phyloP scores from a whole-genome alignment of 345 rosid genomes.

The Combretum micranthum region DNA sequence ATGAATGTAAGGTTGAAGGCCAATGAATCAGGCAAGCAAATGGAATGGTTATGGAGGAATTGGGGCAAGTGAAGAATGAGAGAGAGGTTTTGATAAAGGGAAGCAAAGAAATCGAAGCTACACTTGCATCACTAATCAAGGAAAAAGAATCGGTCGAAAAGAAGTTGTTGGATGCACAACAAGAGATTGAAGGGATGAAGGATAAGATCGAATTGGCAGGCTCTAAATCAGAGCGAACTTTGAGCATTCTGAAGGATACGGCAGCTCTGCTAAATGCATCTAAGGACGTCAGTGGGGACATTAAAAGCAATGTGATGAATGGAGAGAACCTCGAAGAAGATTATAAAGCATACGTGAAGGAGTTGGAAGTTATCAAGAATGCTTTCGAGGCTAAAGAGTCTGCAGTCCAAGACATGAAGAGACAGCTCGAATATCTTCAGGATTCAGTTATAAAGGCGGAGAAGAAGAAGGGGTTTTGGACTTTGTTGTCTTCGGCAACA shows the following conservation, averaged over 20 bases:
- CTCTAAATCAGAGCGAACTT: slow-evolving; percentile 25
- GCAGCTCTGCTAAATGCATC: slow-evolving; percentile 32
- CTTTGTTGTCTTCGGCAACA: slow-evolving; percentile 54
- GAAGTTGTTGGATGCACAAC: slow-evolving; percentile 32
- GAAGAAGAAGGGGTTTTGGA: slow-evolving; percentile 56
- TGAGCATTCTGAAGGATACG: slow-evolving; percentile 45
- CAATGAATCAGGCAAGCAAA: slow-evolving; percentile 33
- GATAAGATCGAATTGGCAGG: slow-evolving; percentile 29
- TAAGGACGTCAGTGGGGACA: slow-evolving; percentile 10
- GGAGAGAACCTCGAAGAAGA: slow-evolving; percentile 30
- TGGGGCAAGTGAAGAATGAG: slow-evolving; percentile 23
- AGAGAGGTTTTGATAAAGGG: slow-evolving; percentile 18
- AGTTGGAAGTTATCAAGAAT: slow-evolving; percentile 44
- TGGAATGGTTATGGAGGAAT: slow-evolving; percentile 25
- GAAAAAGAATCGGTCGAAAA: slow-evolving; percentile 38
- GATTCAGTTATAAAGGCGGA: slow-evolving; percentile 40
- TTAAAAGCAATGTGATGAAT: slow-evolving; percentile 5
- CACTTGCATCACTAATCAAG: slow-evolving; percentile 17
- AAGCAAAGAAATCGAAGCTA: slow-evolving; percentile 28
- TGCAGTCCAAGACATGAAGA: slow-evolving; percentile 44
- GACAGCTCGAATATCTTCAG: slow-evolving; percentile 41
- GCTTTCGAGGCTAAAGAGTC: slow-evolving; percentile 48
- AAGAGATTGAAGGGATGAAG: slow-evolving; percentile 23
- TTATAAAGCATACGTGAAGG: slow-evolving; percentile 22
- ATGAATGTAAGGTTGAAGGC: slow-evolving; percentile 23